A percentile compares a stretch with the other conserved stretches of the same genome.
These are phyloP conservation scores for Dittrichia graveolens DNA, from an alignment of 129 eudicot genomes.

Conservation along the genomic window DNA sequence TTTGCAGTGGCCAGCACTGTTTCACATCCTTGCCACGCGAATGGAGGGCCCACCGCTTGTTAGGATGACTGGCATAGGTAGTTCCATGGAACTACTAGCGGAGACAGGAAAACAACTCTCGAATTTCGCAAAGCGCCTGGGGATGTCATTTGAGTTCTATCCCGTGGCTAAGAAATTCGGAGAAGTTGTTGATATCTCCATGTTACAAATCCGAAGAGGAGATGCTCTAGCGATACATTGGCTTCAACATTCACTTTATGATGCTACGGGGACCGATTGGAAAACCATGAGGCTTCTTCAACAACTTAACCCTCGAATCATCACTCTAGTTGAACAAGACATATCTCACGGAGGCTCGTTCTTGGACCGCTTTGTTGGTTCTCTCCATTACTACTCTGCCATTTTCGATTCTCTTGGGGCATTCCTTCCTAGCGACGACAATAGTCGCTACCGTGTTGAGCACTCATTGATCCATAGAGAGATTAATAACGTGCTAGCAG, in stretches of 20 bases:
- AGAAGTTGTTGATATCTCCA: slow-evolving; percentile 39
- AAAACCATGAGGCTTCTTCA: slow-evolving; percentile 72
- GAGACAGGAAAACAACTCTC: slow-evolving; percentile 81
- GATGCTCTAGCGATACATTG: slow-evolving; percentile 76
- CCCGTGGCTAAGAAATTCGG: slow-evolving; percentile 57
- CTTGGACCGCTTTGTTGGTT: slow-evolving; percentile 76
- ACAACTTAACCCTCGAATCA: slow-evolving; percentile 58
- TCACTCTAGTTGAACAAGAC: slow-evolving; percentile 82
- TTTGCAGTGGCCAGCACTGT: slow-evolving; percentile 87
- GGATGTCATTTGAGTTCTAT: slow-evolving; percentile 73
- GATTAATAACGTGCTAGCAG: slow-evolving; percentile 69
- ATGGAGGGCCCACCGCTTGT: slow-evolving; percentile 81
- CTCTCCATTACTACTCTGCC: slow-evolving; percentile 81
- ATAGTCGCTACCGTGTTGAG: slow-evolving; percentile 52
- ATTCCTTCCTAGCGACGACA: slow-evolving; percentile 52
- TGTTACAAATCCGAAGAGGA: slow-evolving; percentile 51
- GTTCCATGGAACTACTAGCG: slow-evolving; percentile 49
- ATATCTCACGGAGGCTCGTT: slow-evolving; percentile 72
- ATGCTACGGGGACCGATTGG: slow-evolving; percentile 80
- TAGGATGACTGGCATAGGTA: slow-evolving; percentile 76
- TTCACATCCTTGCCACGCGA: slow-evolving; percentile 75
- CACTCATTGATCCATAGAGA: slow-evolving; percentile 61
- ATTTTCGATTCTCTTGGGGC: slow-evolving; percentile 75
- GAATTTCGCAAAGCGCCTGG: slow-evolving; percentile 73
- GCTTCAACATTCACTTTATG: slow-evolving; percentile 82